These are phyloP conservation scores for Telopea speciosissima DNA, from an alignment of 177 flowering plant genomes.

Conservation along the genomic window DNA sequence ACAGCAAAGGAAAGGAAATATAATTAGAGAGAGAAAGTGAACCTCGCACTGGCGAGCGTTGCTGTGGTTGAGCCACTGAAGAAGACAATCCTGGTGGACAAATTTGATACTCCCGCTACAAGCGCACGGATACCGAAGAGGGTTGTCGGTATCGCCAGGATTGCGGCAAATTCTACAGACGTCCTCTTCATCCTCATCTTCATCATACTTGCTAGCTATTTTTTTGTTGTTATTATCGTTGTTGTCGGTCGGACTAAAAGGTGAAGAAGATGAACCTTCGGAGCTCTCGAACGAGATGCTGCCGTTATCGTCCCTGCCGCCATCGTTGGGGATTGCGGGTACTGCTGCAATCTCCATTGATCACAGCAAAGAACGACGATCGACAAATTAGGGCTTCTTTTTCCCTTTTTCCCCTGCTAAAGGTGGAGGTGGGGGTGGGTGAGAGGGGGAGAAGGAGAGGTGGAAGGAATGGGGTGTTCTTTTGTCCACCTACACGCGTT, in stretches of 20 bases:
- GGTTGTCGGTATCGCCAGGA: conserved; percentile 68
- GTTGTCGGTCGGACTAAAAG: neutral
- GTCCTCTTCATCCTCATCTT: conserved; percentile 66
- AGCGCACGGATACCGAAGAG: conserved; percentile 76
- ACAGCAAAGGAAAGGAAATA: neutral
- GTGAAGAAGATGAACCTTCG: conserved; percentile 10
- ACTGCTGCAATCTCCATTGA: conserved; percentile 15
- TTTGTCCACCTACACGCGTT: no score
- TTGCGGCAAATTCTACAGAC: conserved; percentile 88
- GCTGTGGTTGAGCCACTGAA: conserved; percentile 94
- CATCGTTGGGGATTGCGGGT: conserved; percentile 1
- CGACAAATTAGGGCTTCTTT: conserved; percentile 2
- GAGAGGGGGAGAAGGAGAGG: no score
- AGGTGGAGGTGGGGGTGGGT: no score
- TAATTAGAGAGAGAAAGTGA: neutral
- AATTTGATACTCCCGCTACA: conserved; percentile 89
- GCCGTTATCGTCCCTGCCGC: conserved; percentile 4
- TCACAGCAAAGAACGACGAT: neutral
- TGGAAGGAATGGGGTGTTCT: no score
- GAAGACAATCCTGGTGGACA: conserved; percentile 87
- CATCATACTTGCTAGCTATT: conserved; percentile 20
- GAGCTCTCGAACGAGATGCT: conserved; percentile 3
- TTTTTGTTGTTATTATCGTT: neutral
- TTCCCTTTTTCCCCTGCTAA: no score
- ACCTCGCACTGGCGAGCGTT: conserved; percentile 95